Evolutionary conservation across 352 stramenopile species (phyloP).

Genomic region (Phytophthora boehmeriae): DNA sequence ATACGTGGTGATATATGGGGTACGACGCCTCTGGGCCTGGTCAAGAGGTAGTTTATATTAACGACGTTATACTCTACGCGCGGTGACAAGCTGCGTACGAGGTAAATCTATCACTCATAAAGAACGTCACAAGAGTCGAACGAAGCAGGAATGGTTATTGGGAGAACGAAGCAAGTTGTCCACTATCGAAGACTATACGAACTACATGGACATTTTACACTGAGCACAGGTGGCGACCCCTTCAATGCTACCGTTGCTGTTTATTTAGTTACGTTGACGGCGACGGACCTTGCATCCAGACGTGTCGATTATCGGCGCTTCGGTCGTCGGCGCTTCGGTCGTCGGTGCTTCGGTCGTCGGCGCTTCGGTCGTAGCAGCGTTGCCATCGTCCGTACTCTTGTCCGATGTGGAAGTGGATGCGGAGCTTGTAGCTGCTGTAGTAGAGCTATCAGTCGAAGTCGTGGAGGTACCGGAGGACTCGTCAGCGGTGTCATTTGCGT

Average conservation of each 20-base stretch:
- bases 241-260: background rate
- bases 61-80: constrained; percentile 56
- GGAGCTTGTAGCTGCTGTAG: constrained; percentile 8
- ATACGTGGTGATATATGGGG: constrained; percentile 75
- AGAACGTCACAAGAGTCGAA: constrained; percentile 10
- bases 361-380: constrained; percentile 5
- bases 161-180: background rate
- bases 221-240: constrained; percentile 6
- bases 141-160: constrained; percentile 19
- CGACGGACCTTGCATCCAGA: constrained; percentile 40
- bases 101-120: background rate
- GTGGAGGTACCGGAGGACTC: background rate
- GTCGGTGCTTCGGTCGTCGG: background rate
- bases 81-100: constrained; percentile 26
- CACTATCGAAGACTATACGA: constrained; percentile 14
- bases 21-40: constrained; percentile 43
- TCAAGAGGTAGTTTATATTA: constrained; percentile 80
- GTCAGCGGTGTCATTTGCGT: background rate
- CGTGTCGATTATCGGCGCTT: constrained; percentile 26
- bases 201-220: constrained; percentile 13
- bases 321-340: constrained; percentile 8
- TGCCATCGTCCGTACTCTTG: no score
- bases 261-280: constrained; percentile 29
- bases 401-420: background rate
- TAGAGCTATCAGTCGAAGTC: background rate